Base-by-base conservation (phyloP, 768 basidiomycete genomes). In the Filobasidium floriforme region DNA sequence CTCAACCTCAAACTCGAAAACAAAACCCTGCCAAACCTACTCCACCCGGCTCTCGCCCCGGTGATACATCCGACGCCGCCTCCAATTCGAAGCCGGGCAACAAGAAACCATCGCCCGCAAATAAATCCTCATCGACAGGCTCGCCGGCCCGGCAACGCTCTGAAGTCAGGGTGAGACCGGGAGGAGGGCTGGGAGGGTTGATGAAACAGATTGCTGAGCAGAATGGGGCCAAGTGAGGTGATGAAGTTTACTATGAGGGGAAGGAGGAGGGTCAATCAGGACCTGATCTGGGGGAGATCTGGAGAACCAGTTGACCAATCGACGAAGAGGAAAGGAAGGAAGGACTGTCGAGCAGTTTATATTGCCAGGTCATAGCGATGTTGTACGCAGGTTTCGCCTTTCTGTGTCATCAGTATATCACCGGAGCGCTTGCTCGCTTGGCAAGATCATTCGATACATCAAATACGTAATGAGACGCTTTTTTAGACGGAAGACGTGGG, bases 171-270 rank as follows among this genome's bases (percentile, higher is more conserved):
- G 64, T 65, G 1, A 32, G 64, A 18, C 64, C 64, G 14, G 64
- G 64, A n/a, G 49, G 54, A 28, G 49, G 64, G 15, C 28, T 65
- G 41, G 64, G 49, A 32, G 64, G 64, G 7, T 54, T 65, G 64
- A 49, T 65, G 44, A 65, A 60, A 52, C 57, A 65, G 44, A 49
- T 65, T 19, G 55, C 59, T 26, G 64, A 59, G 59, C 57, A 65
- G 59, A 59, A 65, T 44, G 46, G 46, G 4, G 46, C 18, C 18
- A 49, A 49, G 46, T 49, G 12, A 49, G 22, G 46, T 22, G 46
- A 15, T 15, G 22, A 12, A 14, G 5, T 37, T 3, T 3, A 49
- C 5, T 12, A 12, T 2, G 3, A 18, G 15, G 46, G 46, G 46
- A 3, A 22, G 46, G 46, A 14, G 46, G 5, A 49, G 46, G 46